Evolutionary conservation across 345 rosid genomes (phyloP).

Genomic region (Aegle marmelos): DNA sequence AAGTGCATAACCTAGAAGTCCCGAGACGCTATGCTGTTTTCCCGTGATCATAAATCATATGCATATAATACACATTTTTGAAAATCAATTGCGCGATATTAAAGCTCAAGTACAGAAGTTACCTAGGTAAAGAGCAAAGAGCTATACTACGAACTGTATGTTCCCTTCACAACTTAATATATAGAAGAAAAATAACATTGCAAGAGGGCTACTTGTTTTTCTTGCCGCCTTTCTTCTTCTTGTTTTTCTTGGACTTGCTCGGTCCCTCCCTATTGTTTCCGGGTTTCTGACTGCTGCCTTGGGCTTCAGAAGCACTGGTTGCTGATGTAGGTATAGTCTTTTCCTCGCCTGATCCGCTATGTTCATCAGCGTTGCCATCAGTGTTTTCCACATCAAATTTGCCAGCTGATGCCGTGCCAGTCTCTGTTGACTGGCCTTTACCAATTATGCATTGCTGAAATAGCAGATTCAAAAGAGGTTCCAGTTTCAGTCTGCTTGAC

Average conservation of each 20-base stretch:
- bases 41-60: no score
- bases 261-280: background rate
- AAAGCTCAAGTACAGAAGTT: no score
- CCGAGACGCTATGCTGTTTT: no score
- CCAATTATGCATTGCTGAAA: background rate
- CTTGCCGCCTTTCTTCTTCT: background rate
- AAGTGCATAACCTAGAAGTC: no score
- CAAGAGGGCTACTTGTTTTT: constrained; percentile 1
- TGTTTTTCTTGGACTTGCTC: constrained; percentile 7
- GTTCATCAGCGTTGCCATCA: constrained; percentile 5
- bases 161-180: background rate
- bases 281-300: background rate
- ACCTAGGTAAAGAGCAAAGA: no score
- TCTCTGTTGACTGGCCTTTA: background rate
- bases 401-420: background rate
- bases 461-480: constrained; percentile 13
- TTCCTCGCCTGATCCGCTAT: background rate
- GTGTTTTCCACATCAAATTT: background rate
- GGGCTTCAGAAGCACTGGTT: background rate
- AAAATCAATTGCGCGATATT: background rate
- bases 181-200: no score
- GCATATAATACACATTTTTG: background rate
- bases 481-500: constrained; percentile 13
- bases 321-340: background rate
- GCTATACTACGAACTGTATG: background rate